phyloP scores from a whole-genome alignment of 148 eudicot genomes.

The Salicornia ramosissima region DNA sequence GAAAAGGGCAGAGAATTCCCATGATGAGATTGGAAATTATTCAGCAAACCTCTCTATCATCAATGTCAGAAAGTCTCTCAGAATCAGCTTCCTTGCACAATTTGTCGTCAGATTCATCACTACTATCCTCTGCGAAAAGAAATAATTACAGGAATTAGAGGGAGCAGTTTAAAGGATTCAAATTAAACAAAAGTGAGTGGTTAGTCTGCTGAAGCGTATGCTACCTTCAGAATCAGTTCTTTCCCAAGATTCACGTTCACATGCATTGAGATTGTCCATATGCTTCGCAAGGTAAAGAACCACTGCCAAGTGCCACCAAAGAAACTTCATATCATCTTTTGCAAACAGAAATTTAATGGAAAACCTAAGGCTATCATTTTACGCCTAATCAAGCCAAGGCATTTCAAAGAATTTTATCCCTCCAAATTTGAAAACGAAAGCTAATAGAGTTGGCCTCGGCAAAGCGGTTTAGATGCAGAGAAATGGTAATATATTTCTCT shows the following conservation, averaged over 20 bases:
- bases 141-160: not conserved
- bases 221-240: slow-evolving; percentile 27
- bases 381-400: too few relatives aligned
- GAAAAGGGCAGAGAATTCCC: not conserved
- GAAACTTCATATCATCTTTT: not conserved
- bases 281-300: not conserved
- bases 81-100: slow-evolving; percentile 16
- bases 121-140: slow-evolving; percentile 16
- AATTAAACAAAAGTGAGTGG: not conserved
- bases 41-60: slow-evolving; percentile 30
- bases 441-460: too few relatives aligned
- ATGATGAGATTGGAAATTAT: not conserved
- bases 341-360: not conserved
- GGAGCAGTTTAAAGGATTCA: not conserved
- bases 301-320: too few relatives aligned
- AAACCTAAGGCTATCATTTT: too few relatives aligned
- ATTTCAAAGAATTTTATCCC: too few relatives aligned
- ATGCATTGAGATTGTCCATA: slow-evolving; percentile 20
- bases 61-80: slow-evolving; percentile 35
- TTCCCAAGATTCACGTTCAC: slow-evolving; percentile 18
- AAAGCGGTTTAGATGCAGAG: too few relatives aligned
- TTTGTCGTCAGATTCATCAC: slow-evolving; percentile 6
- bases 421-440: too few relatives aligned
- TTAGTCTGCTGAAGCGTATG: not conserved
- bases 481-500: too few relatives aligned